Evolutionary conservation across 106 monocot genomes (phyloP).

Genomic region (Acorus gramineus): DNA sequence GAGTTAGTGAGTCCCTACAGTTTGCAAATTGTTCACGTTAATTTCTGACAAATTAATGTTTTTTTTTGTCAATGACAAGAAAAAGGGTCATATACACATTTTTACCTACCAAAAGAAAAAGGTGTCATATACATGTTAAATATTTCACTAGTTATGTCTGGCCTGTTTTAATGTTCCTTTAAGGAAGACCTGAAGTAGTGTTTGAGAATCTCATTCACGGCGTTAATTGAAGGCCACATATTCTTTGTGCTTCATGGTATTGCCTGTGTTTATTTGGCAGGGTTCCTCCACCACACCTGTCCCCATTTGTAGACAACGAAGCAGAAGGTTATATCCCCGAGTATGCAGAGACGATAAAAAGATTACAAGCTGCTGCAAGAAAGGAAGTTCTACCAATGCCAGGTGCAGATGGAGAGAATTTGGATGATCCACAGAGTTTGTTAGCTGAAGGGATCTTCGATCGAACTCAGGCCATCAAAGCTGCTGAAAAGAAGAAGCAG

Average conservation of each 20-base stretch:
- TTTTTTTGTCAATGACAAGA: no score
- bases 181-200: no score
- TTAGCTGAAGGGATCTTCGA: conserved; percentile 71
- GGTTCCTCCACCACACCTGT: conserved; percentile 86
- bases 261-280: conserved; percentile 24
- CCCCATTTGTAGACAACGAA: conserved; percentile 94
- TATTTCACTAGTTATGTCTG: no score
- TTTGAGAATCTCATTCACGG: no score
- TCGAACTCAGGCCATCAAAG: conserved; percentile 74
- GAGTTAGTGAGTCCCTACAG: no score
- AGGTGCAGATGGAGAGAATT: conserved; percentile 35
- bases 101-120: no score
- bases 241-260: neutral
- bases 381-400: conserved; percentile 76
- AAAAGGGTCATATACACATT: no score
- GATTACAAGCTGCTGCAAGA: conserved; percentile 60
- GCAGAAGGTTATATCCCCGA: conserved; percentile 95
- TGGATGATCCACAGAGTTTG: conserved; percentile 40
- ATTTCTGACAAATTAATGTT: no score
- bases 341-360: conserved; percentile 79
- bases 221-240: no score
- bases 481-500: conserved; percentile 59
- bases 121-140: no score
- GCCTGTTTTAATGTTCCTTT: no score
- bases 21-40: no score